Percentiles rank a stretch among this genome's conserved stretches.
Conservation (phyloP, 192 early-diverging fungal species). For the Rhizophagus prolifer region DNA sequence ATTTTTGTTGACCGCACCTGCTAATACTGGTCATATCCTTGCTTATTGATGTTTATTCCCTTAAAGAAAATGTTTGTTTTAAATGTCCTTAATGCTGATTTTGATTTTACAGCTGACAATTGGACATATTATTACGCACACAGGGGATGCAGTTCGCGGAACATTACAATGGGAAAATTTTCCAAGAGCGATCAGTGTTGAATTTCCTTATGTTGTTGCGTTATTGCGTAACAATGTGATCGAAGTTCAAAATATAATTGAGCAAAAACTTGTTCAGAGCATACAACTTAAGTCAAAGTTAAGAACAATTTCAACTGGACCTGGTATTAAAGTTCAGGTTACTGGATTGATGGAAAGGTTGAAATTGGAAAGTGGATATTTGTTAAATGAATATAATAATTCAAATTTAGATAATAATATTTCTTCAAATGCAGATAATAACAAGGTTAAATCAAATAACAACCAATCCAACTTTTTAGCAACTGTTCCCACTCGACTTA, state of each 20-base stretch:
- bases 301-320: conserved; percentile 51
- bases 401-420: neutral
- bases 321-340: conserved; percentile 52
- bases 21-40: conserved; percentile 38
- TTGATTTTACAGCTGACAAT: conserved; percentile 48
- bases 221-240: conserved; percentile 65
- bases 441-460: neutral
- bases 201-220: conserved; percentile 74
- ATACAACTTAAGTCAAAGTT: conserved; percentile 46
- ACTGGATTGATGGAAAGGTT: conserved; percentile 41
- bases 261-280: conserved; percentile 62
- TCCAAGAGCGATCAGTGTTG: conserved; percentile 55
- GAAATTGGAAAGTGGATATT: conserved; percentile 11
- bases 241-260: conserved; percentile 75
- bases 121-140: conserved; percentile 69
- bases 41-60: neutral
- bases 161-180: conserved; percentile 54
- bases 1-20: conserved; percentile 67
- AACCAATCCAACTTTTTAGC: conserved; percentile 16
- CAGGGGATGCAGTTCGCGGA: conserved; percentile 74
- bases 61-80: neutral
- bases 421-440: neutral
- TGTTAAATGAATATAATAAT: neutral
- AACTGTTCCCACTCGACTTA: conserved; percentile 46
- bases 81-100: conserved; percentile 6